Evolutionary conservation across 352 stramenopile genomes (phyloP).

Genomic region (Elongisporangium prolatum): DNA sequence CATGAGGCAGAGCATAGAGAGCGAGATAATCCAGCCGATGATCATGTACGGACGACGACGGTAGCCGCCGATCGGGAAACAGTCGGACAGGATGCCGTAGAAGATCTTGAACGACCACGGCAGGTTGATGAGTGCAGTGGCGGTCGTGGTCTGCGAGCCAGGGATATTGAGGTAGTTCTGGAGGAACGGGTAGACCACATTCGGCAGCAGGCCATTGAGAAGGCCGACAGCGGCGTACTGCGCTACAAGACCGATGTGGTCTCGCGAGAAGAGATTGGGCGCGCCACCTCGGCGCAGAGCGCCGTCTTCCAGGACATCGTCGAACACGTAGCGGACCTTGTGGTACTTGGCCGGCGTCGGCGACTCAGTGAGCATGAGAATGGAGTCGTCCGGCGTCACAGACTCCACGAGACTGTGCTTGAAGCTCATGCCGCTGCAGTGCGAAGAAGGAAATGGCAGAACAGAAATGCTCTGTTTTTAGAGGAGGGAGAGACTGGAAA

Average conservation of each 20-base stretch:
- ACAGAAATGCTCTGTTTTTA: too few species aligned
- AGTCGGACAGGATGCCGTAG: too few species aligned
- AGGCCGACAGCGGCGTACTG: slow-evolving; percentile 55
- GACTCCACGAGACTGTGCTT: too few species aligned
- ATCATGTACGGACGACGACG: too few species aligned
- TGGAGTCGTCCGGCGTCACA: slow-evolving; percentile 16
- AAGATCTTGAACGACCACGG: slow-evolving; percentile 73
- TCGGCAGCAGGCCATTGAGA: slow-evolving; percentile 40
- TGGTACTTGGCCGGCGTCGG: slow-evolving; percentile 14
- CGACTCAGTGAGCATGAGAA: slow-evolving; percentile 2
- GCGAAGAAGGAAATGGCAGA: too few species aligned
- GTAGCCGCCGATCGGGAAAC: too few species aligned
- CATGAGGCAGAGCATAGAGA: slow-evolving; percentile 39
- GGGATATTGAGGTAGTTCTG: slow-evolving; percentile 55
- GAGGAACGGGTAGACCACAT: slow-evolving; percentile 49
- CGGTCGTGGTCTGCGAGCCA: slow-evolving; percentile 37
- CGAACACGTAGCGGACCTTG: slow-evolving; percentile 34
- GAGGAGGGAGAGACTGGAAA: too few species aligned
- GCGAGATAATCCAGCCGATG: slow-evolving; percentile 39
- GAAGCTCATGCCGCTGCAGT: too few species aligned
- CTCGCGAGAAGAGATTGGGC: slow-evolving; percentile 28
- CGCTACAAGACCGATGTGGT: slow-evolving; percentile 44
- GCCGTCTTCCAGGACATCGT: slow-evolving; percentile 34
- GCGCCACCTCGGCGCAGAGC: slow-evolving; percentile 34
- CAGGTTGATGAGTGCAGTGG: slow-evolving; percentile 33